Base-by-base conservation (phyloP, 2,329 filamentous ascomycete species). In the Ceratocystis ficicola region DNA sequence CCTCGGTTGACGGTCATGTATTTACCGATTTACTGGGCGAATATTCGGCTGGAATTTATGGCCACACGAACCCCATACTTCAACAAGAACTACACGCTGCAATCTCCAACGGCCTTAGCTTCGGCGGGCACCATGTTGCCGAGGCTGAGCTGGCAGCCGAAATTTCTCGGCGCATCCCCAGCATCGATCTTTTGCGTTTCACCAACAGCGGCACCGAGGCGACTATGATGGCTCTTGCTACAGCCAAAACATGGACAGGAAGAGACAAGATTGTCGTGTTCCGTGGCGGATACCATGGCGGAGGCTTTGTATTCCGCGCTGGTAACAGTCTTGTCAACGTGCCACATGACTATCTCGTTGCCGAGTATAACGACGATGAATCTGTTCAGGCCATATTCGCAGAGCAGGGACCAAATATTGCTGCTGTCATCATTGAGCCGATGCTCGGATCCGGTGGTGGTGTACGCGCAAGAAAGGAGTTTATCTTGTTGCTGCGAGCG, bases 171-270 rank as follows among this genome's bases (percentile, higher is more conserved):
- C 77, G 84, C 2, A 86, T 87, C 69, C 44, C 65, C 10, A 70
- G 72, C 0, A 73, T 86, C 4, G 82, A 84, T 5, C 76, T 78
- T 12, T 74, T 86, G 2, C 77, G 85, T 1, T 86, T 87, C 72
- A 79, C 81, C 52, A 87, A 87, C 72, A 85, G 83, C 0, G 85
- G 85, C 1, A 88, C 85, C 0, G 85, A 87, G 72, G 83, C 84
- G 3, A 87, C 84, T 63, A 75, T 83, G 4, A 80, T 84, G 70
- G 83, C 83, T 1, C 71, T 87, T 1, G 80, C 79, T 2, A 78
- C 77, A 1, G 84, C 83, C 0, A 77, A 80, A 8, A 74, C 74
- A 20, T 82, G 75, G 62, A 77, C 75, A 2, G 71, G 73, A 0
- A 77, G 77, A 44, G 74, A 73, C 20, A 80, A 79, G 71, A 75